Conservation (phyloP, 192 early-diverging fungal species). For the Linnemannia elongata region DNA sequence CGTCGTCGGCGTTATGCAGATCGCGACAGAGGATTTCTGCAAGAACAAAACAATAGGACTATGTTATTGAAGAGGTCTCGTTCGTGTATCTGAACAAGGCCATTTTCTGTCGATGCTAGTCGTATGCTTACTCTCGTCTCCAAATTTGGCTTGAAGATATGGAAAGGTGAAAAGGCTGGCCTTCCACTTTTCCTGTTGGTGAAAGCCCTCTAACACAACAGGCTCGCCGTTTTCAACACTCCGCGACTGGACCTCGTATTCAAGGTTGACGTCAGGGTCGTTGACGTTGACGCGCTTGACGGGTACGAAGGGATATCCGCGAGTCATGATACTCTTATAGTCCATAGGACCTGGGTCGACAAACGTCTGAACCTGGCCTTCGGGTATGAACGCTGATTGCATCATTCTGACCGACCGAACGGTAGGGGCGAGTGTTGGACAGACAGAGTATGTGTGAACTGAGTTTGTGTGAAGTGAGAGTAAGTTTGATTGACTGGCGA, state of each 20-base stretch:
- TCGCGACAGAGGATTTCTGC: conserved; percentile 39
- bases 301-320: conserved; percentile 33
- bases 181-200: conserved; percentile 26
- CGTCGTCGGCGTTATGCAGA: conserved; percentile 15
- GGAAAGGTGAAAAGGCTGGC: conserved; percentile 24
- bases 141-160: conserved; percentile 17
- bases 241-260: conserved; percentile 15
- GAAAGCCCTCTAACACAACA: conserved; percentile 34
- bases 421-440: background rate
- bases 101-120: background rate
- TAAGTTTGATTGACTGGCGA: background rate
- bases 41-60: background rate
- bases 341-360: conserved; percentile 19
- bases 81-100: background rate
- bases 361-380: conserved; percentile 2
- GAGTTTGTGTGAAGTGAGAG: background rate
- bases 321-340: conserved; percentile 18
- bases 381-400: conserved; percentile 13
- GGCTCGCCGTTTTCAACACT: conserved; percentile 30
- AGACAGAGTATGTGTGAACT: background rate
- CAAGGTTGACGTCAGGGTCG: conserved; percentile 2
- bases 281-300: conserved; percentile 27
- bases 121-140: conserved; percentile 16
- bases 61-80: background rate
- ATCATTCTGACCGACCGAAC: conserved; percentile 11